Evolutionary conservation across 2,329 filamentous ascomycete species (phyloP).

Genomic region (Didymella pomorum): DNA sequence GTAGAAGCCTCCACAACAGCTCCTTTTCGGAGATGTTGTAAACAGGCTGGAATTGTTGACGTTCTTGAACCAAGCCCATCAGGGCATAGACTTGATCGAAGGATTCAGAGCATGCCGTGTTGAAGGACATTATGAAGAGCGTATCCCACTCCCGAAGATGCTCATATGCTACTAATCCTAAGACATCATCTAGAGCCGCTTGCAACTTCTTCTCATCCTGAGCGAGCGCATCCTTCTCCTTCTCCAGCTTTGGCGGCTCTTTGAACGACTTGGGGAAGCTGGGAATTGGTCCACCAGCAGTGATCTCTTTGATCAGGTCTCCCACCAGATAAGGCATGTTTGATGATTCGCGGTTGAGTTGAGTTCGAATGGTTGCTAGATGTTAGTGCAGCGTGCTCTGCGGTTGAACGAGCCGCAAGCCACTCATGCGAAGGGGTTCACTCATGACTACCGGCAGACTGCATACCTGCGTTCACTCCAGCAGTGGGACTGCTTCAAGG

Average conservation of each 20-base stretch:
- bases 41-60: too few relatives aligned
- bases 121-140: too few relatives aligned
- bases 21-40: too few relatives aligned
- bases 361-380: not conserved
- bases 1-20: too few relatives aligned
- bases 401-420: not conserved
- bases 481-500: not conserved
- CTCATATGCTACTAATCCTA: too few relatives aligned
- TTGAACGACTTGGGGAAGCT: slow-evolving; percentile 1
- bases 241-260: not conserved
- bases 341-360: not conserved
- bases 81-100: too few relatives aligned
- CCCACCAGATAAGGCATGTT: slow-evolving; percentile 2
- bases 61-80: too few relatives aligned
- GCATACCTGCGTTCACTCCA: not conserved
- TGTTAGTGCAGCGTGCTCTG: not conserved
- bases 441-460: not conserved
- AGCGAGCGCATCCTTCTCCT: not conserved
- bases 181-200: not conserved
- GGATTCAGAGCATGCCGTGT: too few relatives aligned
- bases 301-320: not conserved
- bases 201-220: not conserved
- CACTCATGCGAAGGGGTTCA: not conserved
- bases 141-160: too few relatives aligned
- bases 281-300: not conserved